phyloP scores from a whole-genome alignment of 495 filamentous ascomycete species.

The Sordaria brevicollis region DNA sequence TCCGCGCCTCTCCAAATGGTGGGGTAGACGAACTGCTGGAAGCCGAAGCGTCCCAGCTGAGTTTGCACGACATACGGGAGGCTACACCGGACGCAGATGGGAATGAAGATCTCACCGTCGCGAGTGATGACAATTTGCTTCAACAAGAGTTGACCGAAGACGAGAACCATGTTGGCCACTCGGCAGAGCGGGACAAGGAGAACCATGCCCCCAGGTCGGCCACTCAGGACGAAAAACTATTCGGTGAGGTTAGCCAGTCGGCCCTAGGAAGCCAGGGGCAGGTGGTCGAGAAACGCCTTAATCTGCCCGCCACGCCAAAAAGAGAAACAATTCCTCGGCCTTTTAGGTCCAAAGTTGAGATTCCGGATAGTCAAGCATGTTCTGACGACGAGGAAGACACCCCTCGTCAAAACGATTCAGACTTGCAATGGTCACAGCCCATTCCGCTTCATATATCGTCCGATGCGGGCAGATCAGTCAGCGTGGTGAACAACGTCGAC shows the following conservation, averaged over 20 bases:
- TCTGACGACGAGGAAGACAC: background rate
- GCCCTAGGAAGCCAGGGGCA: slow-evolving; percentile 51
- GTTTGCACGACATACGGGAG: slow-evolving; percentile 34
- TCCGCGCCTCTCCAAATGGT: slow-evolving; percentile 39
- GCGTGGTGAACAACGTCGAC: slow-evolving; percentile 27
- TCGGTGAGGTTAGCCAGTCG: slow-evolving; percentile 70
- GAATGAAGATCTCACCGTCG: slow-evolving; percentile 1
- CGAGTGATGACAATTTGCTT: slow-evolving; percentile 21
- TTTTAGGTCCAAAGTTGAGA: slow-evolving; percentile 19
- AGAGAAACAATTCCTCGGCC: slow-evolving; percentile 25
- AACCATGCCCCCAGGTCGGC: slow-evolving; percentile 29
- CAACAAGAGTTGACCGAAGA: slow-evolving; percentile 37
- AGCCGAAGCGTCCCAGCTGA: slow-evolving; percentile 60
- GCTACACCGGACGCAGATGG: slow-evolving; percentile 2
- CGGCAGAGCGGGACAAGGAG: slow-evolving; percentile 32
- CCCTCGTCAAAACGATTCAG: slow-evolving; percentile 16
- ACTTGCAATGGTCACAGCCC: slow-evolving; percentile 9
- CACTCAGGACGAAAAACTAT: slow-evolving; percentile 46
- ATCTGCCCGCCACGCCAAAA: slow-evolving; percentile 29
- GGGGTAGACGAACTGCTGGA: slow-evolving; percentile 32
- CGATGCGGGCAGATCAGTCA: slow-evolving; percentile 17
- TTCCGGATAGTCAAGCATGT: slow-evolving; percentile 24
- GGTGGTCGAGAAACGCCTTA: slow-evolving; percentile 30
- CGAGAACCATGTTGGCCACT: slow-evolving; percentile 17
- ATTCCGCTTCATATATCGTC: slow-evolving; percentile 4